Evolutionary conservation across 495 filamentous ascomycete genomes (phyloP), one percentile per base, ranked within the genome.

Genomic region (Aspergillus haitiensis): DNA sequence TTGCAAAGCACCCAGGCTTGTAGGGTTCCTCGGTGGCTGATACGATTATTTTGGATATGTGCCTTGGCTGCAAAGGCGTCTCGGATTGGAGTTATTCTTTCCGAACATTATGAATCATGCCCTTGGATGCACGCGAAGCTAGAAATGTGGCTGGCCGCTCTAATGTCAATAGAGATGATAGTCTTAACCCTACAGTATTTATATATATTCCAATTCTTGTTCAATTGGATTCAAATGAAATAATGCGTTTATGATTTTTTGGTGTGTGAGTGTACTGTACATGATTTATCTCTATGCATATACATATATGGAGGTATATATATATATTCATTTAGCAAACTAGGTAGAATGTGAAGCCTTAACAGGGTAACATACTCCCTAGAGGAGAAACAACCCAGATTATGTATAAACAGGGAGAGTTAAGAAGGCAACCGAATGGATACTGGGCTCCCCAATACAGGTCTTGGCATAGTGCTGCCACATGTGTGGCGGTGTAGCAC

Each of bases 1-100:
- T 33, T 75, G 73, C 61, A 70, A 68, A 44, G 42, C 71, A 4
- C 67, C 64, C 15, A 66, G 49, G 27, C 49, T 71, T 15, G n/a
- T 60, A 52, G 60, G 61, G 18, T 56, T 63, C 7, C 13, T 45
- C 11, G 36, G 32, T 11, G 16, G 12, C 35, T 18, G 31, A 42
- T 44, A 27, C 21, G 47, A 34, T 35, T 15, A 27, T 54, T 27
- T 42, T 54, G 21, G 13, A 6, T 13, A 27, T 27, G 21, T 3
- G 21, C 21, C 21, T 27, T 21, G 55, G 45, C 40, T 50, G 15
- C 32, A 50, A 48, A 51, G 55, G 6, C n/a, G 18, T 32, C 31
- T 50, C 12, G 16, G 12, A 16, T 61, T 49, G 39, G 15, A 50
- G 58, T 44, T 37, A 31, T 16, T 58, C 37, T 56, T 44, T 27